Base-by-base conservation (phyloP, 2,329 filamentous ascomycete species). In the Colletotrichum endophyticum region DNA sequence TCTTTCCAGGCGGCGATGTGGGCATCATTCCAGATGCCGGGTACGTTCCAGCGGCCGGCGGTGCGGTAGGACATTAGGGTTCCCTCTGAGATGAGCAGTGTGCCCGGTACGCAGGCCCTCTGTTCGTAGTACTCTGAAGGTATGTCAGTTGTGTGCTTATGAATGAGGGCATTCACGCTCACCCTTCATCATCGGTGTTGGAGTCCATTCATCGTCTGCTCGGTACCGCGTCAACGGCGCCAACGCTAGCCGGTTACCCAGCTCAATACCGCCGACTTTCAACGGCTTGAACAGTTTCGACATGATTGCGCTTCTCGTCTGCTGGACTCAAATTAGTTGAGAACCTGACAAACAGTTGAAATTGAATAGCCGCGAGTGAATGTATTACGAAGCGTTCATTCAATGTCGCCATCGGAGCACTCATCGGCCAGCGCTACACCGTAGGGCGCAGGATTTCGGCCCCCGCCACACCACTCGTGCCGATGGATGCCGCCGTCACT, bases 1-100 rank as follows among this genome's bases (percentile, higher is more conserved):
- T 87, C 84, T 77, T 88, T 91, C 93, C 93, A 95, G 0, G 86
- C 89, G 2, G 86, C 86, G 57, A 93, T 86, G 75, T 94, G 91
- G n/a, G 86, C 87, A 0, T 87, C 83, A 25, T 82, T 89, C 80
- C 87, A 93, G 79, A 94, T 90, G 3, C 91, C 92, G 0, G 93
- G 92, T 3, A 89, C 86, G 77, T 91, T 83, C 3, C 61, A 22
- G 78, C 87, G 88, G 57, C 88, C 87, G 62, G 88, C 88, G 53
- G 84, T 87, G 78, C 86, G 84, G 8, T 84, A 79, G 3, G 89
- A 87, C 80, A 92, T 89, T 56, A 88, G 84, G 9, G 90, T 90
- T 1, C 87, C 91, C 81, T 94, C 92, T 5, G 88, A 89, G 78
- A 94, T 88, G 57, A 93, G 82, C 4, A 94, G 83, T 3, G 83